Evolutionary conservation across 371 early-diverging fungal genomes (phyloP), one percentile per base, ranked within the genome.

Genomic region (Mucor lusitanicus): DNA sequence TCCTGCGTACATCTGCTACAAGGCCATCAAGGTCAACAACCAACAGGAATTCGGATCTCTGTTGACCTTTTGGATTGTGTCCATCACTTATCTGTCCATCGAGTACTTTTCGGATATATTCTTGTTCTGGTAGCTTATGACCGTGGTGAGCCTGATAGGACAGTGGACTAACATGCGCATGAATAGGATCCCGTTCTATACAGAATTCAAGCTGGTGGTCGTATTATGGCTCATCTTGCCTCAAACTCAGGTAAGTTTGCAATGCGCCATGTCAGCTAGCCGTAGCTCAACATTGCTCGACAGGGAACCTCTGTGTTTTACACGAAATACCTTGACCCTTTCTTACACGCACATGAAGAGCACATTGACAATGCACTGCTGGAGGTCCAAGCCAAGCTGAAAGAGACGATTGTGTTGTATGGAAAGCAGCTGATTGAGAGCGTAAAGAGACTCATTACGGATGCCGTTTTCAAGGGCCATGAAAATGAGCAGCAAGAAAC

Each of bases 141-240:
- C 6, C 12, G 11, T 3, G 6, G 6, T 30, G 55, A 5, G 6
- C 6, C 6, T 15, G 17, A 55, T 19, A 50, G 23, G 9, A 19
- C 13, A n/a, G 6, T 48, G 13, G 23, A 54, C 6, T 17, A 53
- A 8, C 21, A 33, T 33, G 33, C 35, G 27, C 23, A 28, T 56
- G n/a, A 54, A 53, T 59, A 82, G 83, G 83, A 21, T 83, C 17
- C 83, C 83, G 13, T 80, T 83, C 55, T 83, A 83, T 46, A 69
- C 60, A 17, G 79, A 80, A 42, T 46, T 79, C 37, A 83, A 83
- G 50, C 39, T 79, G 0, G 11, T 76, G 0, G 17, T 83, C 30
- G 59, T 80, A 11, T 11, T 83, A 57, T 83, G 80, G 80, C 63
- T 83, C 11, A 83, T 80, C 11, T 61, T 83, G 8, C 83, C 83